Percentiles rank a stretch among this genome's conserved stretches.
These are phyloP conservation scores for Besnoitia besnoiti DNA, from an alignment of 169 alveolate species.

Conservation along the genomic window DNA sequence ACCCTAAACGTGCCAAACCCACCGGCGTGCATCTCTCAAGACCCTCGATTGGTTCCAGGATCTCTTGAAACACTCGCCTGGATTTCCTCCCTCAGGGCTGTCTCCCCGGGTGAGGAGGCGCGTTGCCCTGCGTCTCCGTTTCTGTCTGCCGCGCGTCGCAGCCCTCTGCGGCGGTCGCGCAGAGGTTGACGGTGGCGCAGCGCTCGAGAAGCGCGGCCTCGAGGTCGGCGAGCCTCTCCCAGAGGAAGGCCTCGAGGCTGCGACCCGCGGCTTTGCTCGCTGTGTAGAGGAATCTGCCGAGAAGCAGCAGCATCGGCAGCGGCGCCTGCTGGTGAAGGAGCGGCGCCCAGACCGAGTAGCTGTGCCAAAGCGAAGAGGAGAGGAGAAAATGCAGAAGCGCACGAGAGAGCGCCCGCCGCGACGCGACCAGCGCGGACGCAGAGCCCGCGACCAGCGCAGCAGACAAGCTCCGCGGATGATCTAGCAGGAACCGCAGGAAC, in stretches of 20 bases:
- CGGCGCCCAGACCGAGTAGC: background rate
- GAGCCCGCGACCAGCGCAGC: background rate
- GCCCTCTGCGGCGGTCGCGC: background rate
- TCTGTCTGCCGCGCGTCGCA: background rate
- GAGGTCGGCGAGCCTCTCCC: conserved; percentile 1
- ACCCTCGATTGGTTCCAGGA: too few relatives aligned
- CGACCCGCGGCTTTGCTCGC: background rate
- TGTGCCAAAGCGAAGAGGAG: background rate
- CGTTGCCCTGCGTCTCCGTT: background rate
- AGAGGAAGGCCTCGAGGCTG: background rate
- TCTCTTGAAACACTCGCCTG: too few relatives aligned
- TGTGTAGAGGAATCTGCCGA: background rate
- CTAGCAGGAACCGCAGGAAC: background rate
- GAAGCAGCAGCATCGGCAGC: background rate
- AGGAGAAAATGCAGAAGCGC: background rate
- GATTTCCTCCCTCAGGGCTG: too few relatives aligned
- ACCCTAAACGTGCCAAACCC: too few relatives aligned
- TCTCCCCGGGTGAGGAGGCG: background rate
- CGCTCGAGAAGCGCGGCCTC: background rate
- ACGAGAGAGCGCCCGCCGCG: background rate
- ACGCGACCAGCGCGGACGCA: background rate
- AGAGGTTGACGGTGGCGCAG: background rate
- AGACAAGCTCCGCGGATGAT: background rate
- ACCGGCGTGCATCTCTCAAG: too few relatives aligned
- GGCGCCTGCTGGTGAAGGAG: background rate